These are phyloP conservation scores for Pseudocercospora vitis DNA, from an alignment of 2,329 filamentous ascomycete species.

Conservation along the genomic window DNA sequence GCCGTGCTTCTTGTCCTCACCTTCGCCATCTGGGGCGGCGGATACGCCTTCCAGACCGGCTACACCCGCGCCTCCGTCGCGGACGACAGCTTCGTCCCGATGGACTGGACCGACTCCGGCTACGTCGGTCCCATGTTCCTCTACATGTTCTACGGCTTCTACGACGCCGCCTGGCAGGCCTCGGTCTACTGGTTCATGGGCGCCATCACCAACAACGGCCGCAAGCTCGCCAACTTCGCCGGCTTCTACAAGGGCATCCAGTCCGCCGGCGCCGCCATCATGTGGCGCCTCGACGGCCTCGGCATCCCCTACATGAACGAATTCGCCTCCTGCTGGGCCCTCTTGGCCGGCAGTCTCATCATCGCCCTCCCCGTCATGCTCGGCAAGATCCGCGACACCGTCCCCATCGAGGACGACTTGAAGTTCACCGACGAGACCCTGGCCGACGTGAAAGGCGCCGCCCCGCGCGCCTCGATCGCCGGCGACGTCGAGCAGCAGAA, in stretches of 20 bases:
- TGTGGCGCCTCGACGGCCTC: constrained; percentile 67
- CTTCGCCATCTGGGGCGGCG: constrained; percentile 78
- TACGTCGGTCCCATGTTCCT: constrained; percentile 82
- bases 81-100: constrained; percentile 35
- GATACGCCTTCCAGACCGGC: constrained; percentile 70
- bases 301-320: constrained; percentile 67
- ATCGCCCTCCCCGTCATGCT: constrained; percentile 78
- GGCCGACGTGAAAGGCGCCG: constrained; percentile 60
- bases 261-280: constrained; percentile 78
- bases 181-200: constrained; percentile 96
- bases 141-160: constrained; percentile 88
- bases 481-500: constrained; percentile 17
- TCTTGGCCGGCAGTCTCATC: constrained; percentile 71
- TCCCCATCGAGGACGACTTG: constrained; percentile 77
- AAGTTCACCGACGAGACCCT: constrained; percentile 81
- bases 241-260: constrained; percentile 90
- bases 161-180: constrained; percentile 88
- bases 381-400: constrained; percentile 76
- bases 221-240: constrained; percentile 87
- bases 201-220: constrained; percentile 84
- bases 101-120: constrained; percentile 66
- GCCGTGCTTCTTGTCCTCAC: constrained; percentile 65
- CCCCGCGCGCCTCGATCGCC: constrained; percentile 17
- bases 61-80: constrained; percentile 50
- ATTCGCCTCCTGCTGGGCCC: constrained; percentile 74